These are phyloP conservation scores for Cardamine chenopodiifolia DNA, from an alignment of 345 rosid genomes.

Conservation along the genomic window DNA sequence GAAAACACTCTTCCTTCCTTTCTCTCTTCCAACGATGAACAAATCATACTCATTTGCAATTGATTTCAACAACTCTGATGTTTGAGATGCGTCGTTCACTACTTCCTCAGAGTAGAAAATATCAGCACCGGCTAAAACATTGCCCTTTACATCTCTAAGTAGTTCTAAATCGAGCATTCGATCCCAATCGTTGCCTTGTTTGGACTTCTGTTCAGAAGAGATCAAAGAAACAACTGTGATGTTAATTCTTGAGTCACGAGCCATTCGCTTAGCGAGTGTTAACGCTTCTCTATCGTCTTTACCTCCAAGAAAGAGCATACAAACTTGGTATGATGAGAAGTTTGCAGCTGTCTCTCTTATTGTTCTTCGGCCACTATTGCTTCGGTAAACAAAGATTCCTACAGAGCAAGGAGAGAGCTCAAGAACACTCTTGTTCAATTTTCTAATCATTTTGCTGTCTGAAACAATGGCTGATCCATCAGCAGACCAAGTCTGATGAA, in stretches of 20 bases:
- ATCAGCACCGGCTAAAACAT: not conserved
- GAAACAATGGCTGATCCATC: slow-evolving; percentile 45
- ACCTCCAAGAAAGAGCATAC: slow-evolving; percentile 50
- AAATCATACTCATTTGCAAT: slow-evolving; percentile 43
- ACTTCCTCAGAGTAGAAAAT: slow-evolving; percentile 28
- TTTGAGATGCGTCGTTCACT: slow-evolving; percentile 42
- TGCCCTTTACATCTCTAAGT: slow-evolving; percentile 36
- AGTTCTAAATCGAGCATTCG: slow-evolving; percentile 34
- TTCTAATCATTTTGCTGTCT: slow-evolving; percentile 36
- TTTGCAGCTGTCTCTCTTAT: slow-evolving; percentile 24
- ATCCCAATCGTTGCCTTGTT: slow-evolving; percentile 26
- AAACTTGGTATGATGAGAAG: slow-evolving; percentile 30
- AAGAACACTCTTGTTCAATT: slow-evolving; percentile 43
- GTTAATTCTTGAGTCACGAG: slow-evolving; percentile 25
- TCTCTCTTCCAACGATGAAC: slow-evolving; percentile 44
- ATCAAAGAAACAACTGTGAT: slow-evolving; percentile 27
- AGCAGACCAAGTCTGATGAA: slow-evolving; percentile 44
- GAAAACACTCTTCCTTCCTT: slow-evolving; percentile 30
- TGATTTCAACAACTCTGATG: slow-evolving; percentile 25
- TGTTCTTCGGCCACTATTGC: slow-evolving; percentile 30
- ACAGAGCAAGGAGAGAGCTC: slow-evolving; percentile 53
- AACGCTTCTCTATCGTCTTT: slow-evolving; percentile 51
- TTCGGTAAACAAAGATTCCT: slow-evolving; percentile 42
- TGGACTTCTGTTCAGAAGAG: slow-evolving; percentile 18
- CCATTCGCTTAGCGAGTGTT: slow-evolving; percentile 41